A percentile compares a stretch with the other conserved stretches of the same genome.
phyloP scores from a whole-genome alignment of 2,329 filamentous ascomycete genomes.

The Ceratocystis papillata region DNA sequence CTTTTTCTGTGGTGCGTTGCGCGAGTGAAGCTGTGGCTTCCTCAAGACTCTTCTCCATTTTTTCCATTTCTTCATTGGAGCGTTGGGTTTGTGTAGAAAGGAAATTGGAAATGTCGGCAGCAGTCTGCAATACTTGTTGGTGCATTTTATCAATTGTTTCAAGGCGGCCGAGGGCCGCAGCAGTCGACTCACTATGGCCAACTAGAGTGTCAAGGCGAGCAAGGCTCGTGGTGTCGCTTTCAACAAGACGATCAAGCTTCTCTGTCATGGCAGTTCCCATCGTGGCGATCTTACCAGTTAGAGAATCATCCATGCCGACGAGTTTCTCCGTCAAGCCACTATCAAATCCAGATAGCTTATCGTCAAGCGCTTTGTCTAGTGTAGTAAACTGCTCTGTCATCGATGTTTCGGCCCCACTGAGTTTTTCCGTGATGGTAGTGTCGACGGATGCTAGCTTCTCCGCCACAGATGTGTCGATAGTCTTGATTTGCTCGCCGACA shows the following conservation, averaged over 20 bases:
- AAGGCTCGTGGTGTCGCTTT: constrained; percentile 29
- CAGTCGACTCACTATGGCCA: constrained; percentile 48
- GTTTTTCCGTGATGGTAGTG: constrained; percentile 14
- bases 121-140: constrained; percentile 72
- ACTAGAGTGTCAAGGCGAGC: constrained; percentile 35
- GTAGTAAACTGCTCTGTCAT: constrained; percentile 21
- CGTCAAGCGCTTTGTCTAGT: constrained; percentile 19
- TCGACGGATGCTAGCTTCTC: constrained; percentile 20
- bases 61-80: constrained; percentile 65
- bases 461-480: neutral
- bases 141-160: constrained; percentile 64
- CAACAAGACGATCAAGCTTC: constrained; percentile 40
- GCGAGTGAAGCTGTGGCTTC: constrained; percentile 74
- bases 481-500: constrained; percentile 18
- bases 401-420: constrained; percentile 14
- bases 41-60: constrained; percentile 65
- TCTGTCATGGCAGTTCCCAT: constrained; percentile 30
- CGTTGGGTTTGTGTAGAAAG: constrained; percentile 64
- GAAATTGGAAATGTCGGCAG: constrained; percentile 73
- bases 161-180: constrained; percentile 62
- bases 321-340: constrained; percentile 20
- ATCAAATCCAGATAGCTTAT: constrained; percentile 19
- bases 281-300: constrained; percentile 16
- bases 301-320: constrained; percentile 22
- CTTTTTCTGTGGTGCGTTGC: constrained; percentile 56